Base-by-base conservation (phyloP, 73 alveolate genomes). In the Paraurostyla sp. region DNA sequence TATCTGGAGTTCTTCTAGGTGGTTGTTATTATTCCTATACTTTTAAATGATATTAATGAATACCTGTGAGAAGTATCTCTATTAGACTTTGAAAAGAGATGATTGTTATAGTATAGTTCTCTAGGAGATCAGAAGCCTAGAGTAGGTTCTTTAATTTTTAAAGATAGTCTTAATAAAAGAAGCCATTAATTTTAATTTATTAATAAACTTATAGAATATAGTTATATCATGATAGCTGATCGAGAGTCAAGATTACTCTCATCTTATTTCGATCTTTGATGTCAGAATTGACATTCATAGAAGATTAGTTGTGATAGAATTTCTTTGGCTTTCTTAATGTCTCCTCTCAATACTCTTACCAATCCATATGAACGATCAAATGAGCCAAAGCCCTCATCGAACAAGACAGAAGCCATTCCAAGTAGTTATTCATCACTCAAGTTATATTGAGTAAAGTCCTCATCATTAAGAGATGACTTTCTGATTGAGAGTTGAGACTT, bases 351-450 rank as follows among this genome's bases (percentile, higher is more conserved):
- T 4, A 40, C 80, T 36, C 89, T 78, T 7, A 54, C 71, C 48
- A 78, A 20, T 4, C 50, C 78, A 51, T 51, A 51, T 58, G 80
- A 78, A 33, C 89, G 49, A 43, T 78, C 89, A 54, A 78, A 78
- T 52, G 89, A 51, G 9, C 89, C 89, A 51, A 32, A 78, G 48
- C 89, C 89, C 29, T 78, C 89, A 52, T 78, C 89, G 40, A 54
- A 36, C 0, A 78, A 27, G 0, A 78, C 32, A 29, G 89, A 78
- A 78, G 89, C 89, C 76, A 78, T 78, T 25, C 75, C 63, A n/a
- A 51, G 62, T 3, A 78, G 50, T 54, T 78, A 13, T 63, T 78
- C 89, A 51, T 78, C 89, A 52, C 40, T 48, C 56, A 73, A 73
- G 73, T 73, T 65, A 58, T 11, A 65, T 3, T 2, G 22, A 36